Evolutionary conservation across 2,329 filamentous ascomycete genomes (phyloP).

Genomic region (Myriangium duriaei): DNA sequence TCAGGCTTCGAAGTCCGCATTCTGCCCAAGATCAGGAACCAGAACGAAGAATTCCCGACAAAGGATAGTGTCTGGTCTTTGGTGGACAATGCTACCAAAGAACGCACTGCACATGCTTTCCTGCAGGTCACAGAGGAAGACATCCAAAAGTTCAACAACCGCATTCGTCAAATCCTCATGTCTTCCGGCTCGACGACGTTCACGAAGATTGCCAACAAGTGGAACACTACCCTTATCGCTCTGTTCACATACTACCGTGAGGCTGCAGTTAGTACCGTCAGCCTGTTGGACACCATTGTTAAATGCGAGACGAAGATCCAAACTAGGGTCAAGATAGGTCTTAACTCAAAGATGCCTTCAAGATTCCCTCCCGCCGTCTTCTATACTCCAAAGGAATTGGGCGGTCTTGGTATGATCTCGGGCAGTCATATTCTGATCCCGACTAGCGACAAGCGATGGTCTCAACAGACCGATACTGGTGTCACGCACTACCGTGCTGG

Average conservation of each 20-base stretch:
- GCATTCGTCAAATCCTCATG: conserved; percentile 97
- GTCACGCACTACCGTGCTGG: conserved; percentile 94
- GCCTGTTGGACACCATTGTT: conserved; percentile 90
- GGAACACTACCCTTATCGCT: conserved; percentile 95
- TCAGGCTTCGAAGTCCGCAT: conserved; percentile 95
- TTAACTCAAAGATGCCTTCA: conserved; percentile 99
- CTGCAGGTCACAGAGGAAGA: conserved; percentile 96
- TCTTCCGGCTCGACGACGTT: conserved; percentile 98
- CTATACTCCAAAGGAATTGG: conserved; percentile 95
- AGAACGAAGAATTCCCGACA: conserved; percentile 90
- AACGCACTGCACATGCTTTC: conserved; percentile 94
- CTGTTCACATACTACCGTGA: conserved; percentile 98
- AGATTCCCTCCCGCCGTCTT: conserved; percentile 97
- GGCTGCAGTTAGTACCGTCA: conserved; percentile 88
- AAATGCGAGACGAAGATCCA: conserved; percentile 99
- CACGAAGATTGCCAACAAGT: conserved; percentile 99
- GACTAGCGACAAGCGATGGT: conserved; percentile 95
- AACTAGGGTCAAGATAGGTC: conserved; percentile 92
- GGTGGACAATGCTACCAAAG: conserved; percentile 91
- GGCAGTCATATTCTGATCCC: conserved; percentile 96
- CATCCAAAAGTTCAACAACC: conserved; percentile 97
- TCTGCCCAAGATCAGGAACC: conserved; percentile 84
- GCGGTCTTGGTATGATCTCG: conserved; percentile 96
- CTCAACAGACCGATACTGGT: conserved; percentile 91
- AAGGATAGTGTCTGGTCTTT: conserved; percentile 98